These are phyloP conservation scores for Pelargonium citronellum DNA, from an alignment of 441 rosid genomes.

Conservation along the genomic window DNA sequence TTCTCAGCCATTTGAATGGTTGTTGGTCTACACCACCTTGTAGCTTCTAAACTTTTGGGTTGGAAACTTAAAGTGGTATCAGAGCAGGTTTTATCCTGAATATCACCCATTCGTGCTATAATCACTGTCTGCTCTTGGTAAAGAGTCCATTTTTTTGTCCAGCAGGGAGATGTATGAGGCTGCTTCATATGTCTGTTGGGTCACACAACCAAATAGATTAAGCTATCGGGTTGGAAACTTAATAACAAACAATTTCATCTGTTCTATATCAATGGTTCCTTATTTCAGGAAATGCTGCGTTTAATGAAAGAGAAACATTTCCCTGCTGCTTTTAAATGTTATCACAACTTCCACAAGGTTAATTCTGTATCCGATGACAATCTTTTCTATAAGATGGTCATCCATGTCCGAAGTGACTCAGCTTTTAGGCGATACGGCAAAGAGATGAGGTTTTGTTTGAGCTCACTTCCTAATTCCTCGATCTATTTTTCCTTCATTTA, in stretches of 20 bases:
- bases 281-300: conserved; percentile 78
- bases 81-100: conserved; percentile 1
- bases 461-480: conserved; percentile 15
- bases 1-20: no score
- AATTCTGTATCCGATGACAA: conserved; percentile 56
- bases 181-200: background rate
- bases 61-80: no score
- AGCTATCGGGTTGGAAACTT: background rate
- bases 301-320: conserved; percentile 71
- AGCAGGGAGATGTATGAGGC: conserved; percentile 7
- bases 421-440: conserved; percentile 83
- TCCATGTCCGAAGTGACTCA: conserved; percentile 86
- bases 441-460: conserved; percentile 73
- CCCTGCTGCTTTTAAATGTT: conserved; percentile 80
- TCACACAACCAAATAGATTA: conserved; percentile 1
- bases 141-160: background rate
- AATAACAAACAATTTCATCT: conserved; percentile 1
- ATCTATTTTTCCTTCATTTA: conserved; percentile 9
- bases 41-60: no score
- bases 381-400: conserved; percentile 81
- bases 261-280: conserved; percentile 17
- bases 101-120: background rate
- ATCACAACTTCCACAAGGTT: conserved; percentile 73
- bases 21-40: no score
- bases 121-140: background rate